Evolutionary conservation across 2,329 filamentous ascomycete species (phyloP), one percentile per base, ranked within the genome.

Genomic region (Sporothrix curviconia): DNA sequence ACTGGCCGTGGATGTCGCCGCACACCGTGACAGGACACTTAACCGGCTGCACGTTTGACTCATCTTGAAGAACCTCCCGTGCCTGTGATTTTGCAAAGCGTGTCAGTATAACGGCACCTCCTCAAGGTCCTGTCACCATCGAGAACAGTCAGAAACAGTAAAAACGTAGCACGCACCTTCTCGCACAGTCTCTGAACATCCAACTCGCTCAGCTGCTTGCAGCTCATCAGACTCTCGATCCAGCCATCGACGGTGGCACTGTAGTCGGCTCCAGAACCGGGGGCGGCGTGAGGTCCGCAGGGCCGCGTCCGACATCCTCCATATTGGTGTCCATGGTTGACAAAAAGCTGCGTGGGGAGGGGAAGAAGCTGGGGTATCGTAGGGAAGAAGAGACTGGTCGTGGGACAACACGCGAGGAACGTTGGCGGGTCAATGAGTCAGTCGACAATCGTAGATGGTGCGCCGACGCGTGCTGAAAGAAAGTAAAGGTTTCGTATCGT

Each of bases 21-120:
- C 94, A 97, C 62, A 99, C 94, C 57, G 94, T 99, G 65, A 97
- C 94, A 44, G 94, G 94, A 73, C 92, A 97, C 92, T 96, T 96
- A 76, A 99, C 94, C 72, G 94, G 94, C 78, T 99, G 94, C 64
- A 99, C 94, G 71, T 99, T 99, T 58, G 92, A 96, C 77, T 99
- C 94, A 55, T 96, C 91, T 76, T 96, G 91, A 66, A 99, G 79
- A 61, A 99, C 92, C 76, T 99, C 94, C 75, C 92, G 85, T 70
- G 94, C 92, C 91, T 96, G 66, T 6, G n/a, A n/a, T 28, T 14
- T 11, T 30, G 46, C 34, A 28, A 28, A 24, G 22, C 17, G 54
- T 39, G 24, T 40, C 34, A 49, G 53, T 28, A 51, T 8, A 4
- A 12, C 24, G 32, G 24, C 11, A n/a, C 7, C 9, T 42, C 15